Base-by-base conservation (phyloP, 1,284 basidiomycete genomes). In the Leccinum fallax region DNA sequence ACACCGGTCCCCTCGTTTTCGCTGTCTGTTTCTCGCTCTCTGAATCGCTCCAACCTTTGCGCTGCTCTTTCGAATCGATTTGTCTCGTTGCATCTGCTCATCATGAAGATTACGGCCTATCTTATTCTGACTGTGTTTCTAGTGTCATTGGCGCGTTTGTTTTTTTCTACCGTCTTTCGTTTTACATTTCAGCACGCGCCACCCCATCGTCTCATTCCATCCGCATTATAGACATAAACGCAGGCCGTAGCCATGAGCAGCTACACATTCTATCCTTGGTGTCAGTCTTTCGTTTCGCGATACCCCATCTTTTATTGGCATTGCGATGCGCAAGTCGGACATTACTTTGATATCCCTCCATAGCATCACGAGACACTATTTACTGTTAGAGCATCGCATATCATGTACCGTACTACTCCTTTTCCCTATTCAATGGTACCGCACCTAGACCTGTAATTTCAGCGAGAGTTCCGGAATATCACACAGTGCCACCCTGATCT, bases 11-110 rank as follows among this genome's bases (percentile, higher is more conserved):
- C 46, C 57, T 63, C 59, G 52, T 64, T 66, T 57, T 68, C 67
- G 65, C 64, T 75, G 1, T 72, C 66, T 63, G 63, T 76, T 71
- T 63, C 62, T 61, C 72, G 63, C 51, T 71, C 68, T 66, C 57
- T 63, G 53, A 70, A 64, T 72, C 70, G 5, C 70, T 67, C 64
- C 68, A 75, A 72, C 74, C 69, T 67, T 63, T 84, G 83, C 83
- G 85, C 85, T 87, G 84, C 86, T 87, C 84, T 85, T 76, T 74
- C 72, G 66, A 74, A 68, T 69, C 76, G 80, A 81, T 81, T 83
- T 81, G 85, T 87, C 84, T 86, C 84, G 80, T 82, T 80, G 80
- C 79, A 81, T 77, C 80, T 83, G 83, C 80, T 83, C 80, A 78
- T 80, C 78, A 79, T 71, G 71, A 80, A 77, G 81, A 80, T 76